Conservation (phyloP, 305 asterid genomes). For the Solanum aculeatissimum region DNA sequence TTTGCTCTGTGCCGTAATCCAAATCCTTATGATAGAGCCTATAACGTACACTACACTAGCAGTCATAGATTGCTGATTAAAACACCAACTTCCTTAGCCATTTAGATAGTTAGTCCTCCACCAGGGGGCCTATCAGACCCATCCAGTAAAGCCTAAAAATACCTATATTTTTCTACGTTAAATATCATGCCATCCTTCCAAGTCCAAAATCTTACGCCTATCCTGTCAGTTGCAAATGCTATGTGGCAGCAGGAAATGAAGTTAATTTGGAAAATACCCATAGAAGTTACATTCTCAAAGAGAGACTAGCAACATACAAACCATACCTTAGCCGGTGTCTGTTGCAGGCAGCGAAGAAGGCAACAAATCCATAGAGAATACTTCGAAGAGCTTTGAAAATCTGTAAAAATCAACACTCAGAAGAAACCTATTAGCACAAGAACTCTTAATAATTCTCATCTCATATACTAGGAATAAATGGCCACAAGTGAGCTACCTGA, state of each 20-base stretch:
- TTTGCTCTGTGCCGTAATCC: neutral
- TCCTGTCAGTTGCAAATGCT: neutral
- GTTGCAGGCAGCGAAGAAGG: constrained; percentile 72
- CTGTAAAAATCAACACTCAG: constrained; percentile 24
- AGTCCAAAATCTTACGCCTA: neutral
- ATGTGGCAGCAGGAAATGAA: neutral
- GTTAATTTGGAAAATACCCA: neutral
- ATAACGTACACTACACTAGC: neutral
- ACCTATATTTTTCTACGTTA: neutral
- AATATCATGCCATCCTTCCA: neutral
- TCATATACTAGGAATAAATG: neutral
- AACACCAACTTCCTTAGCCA: neutral
- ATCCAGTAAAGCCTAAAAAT: neutral
- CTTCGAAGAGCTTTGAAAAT: constrained; percentile 84
- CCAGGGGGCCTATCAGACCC: neutral
- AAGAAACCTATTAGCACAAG: neutral
- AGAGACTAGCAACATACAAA: neutral
- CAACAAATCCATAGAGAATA: constrained; percentile 82
- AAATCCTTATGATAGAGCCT: neutral
- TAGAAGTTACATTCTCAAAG: neutral
- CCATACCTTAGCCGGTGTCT: constrained; percentile 87
- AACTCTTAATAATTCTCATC: neutral
- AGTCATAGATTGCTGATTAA: neutral
- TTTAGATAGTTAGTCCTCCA: neutral
- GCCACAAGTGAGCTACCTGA: constrained; percentile 35